Conservation (phyloP, 2,329 filamentous ascomycete genomes). For the Bipolaris zeicola region DNA sequence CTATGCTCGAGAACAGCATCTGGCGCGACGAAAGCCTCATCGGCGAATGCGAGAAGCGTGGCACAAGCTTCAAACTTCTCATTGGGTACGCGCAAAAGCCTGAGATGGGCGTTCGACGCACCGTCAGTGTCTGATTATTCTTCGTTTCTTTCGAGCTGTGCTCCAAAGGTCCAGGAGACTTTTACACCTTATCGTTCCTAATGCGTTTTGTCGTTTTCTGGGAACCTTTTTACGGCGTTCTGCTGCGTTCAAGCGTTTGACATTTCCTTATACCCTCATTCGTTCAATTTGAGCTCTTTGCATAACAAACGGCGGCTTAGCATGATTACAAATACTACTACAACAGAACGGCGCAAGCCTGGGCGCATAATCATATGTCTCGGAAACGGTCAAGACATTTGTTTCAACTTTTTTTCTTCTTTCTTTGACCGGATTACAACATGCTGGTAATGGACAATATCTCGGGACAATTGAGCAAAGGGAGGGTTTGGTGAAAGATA, state of each 20-base stretch:
- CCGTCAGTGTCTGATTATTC: constrained; percentile 54
- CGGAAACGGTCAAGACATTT: constrained; percentile 12
- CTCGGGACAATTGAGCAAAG: constrained; percentile 6
- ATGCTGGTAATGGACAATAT: constrained; percentile 45
- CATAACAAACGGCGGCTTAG: constrained; percentile 37
- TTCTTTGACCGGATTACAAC: constrained; percentile 25
- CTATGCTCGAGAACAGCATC: constrained; percentile 64
- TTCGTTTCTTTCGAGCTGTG: constrained; percentile 38
- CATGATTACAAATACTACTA: constrained; percentile 24
- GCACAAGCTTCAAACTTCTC: constrained; percentile 86
- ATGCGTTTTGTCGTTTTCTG: constrained; percentile 18
- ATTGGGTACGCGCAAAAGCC: constrained; percentile 92
- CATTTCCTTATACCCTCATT: constrained; percentile 43
- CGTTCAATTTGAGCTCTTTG: constrained; percentile 23
- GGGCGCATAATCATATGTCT: constrained; percentile 19
- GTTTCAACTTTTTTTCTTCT: constrained; percentile 23
- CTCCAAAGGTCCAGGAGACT: constrained; percentile 38
- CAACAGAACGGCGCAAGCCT: constrained; percentile 33
- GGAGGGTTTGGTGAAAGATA: constrained; percentile 6
- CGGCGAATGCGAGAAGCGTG: constrained; percentile 82
- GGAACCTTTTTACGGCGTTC: constrained; percentile 16
- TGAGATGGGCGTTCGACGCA: constrained; percentile 52
- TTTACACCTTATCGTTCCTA: constrained; percentile 17
- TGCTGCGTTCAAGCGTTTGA: constrained; percentile 47
- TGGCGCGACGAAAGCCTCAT: constrained; percentile 79